These are phyloP conservation scores for Ettlia oleoabundans DNA, from an alignment of 139 green algal genomes.

Conservation along the genomic window DNA sequence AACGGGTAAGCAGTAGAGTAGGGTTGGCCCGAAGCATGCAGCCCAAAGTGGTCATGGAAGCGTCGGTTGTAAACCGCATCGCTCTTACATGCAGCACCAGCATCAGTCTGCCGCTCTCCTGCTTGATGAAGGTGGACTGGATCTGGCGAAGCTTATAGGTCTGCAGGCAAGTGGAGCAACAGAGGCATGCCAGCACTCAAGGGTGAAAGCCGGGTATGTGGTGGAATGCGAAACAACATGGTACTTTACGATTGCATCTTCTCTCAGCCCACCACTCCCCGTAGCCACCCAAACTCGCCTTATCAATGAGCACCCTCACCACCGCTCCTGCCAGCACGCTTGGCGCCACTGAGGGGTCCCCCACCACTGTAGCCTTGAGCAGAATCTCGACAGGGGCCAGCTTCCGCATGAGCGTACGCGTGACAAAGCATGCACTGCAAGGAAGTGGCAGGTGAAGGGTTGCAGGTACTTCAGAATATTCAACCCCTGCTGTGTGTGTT, in stretches of 20 bases:
- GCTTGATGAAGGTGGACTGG: slow-evolving; percentile 10
- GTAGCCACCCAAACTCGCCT: neutral
- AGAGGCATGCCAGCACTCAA: neutral
- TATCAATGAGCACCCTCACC: slow-evolving; percentile 22
- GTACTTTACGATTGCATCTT: too few species aligned
- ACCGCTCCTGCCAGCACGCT: slow-evolving; percentile 27
- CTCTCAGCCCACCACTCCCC: too few species aligned
- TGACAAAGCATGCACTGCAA: slow-evolving; percentile 21
- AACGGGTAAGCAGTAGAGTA: too few species aligned
- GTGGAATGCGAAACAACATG: neutral
- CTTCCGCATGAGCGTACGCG: slow-evolving; percentile 13
- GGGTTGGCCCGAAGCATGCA: too few species aligned
- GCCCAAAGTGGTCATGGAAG: too few species aligned
- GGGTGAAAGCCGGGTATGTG: too few species aligned
- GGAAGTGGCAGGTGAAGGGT: neutral
- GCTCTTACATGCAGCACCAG: slow-evolving; percentile 40
- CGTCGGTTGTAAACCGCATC: too few species aligned
- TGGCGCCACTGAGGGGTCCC: neutral
- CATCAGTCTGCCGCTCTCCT: slow-evolving; percentile 6
- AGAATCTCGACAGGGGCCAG: slow-evolving; percentile 11
- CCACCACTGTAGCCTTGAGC: slow-evolving; percentile 5
- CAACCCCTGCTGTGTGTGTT: too few species aligned
- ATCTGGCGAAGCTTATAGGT: slow-evolving; percentile 14
- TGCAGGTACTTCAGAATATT: too few species aligned
- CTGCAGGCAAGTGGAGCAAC: neutral